Percentiles rank a stretch among this genome's conserved stretches.
These are phyloP conservation scores for Yamadazyma diospyri DNA, from an alignment of 1,139 yeast genomes.

Conservation along the genomic window DNA sequence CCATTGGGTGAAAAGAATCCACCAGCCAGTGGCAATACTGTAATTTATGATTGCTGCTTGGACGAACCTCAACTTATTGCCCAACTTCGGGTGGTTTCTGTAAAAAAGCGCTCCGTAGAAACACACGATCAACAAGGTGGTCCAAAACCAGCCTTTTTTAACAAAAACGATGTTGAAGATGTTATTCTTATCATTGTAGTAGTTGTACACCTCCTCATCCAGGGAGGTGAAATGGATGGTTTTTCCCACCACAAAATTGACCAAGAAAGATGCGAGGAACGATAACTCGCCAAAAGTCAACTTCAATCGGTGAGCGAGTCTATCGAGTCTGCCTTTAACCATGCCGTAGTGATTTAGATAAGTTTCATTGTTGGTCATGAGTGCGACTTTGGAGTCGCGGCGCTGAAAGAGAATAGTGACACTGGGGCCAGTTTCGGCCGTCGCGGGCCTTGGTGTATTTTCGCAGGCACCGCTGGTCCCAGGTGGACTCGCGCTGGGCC, in stretches of 20 bases:
- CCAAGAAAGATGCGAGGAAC: conserved; percentile 27
- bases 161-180: conserved; percentile 71
- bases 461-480: no score
- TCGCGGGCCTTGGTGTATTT: no score
- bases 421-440: no score
- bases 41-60: conserved; percentile 35
- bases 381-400: no score
- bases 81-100: conserved; percentile 12
- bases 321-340: conserved; percentile 7
- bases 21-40: conserved; percentile 62
- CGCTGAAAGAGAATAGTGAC: conserved; percentile 1
- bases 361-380: conserved; percentile 8
- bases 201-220: conserved; percentile 42
- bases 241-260: conserved; percentile 31
- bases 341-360: conserved; percentile 21
- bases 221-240: conserved; percentile 32
- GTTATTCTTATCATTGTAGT: conserved; percentile 62
- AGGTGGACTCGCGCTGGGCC: no score
- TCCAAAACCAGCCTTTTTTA: conserved; percentile 94
- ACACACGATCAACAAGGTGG: conserved; percentile 39
- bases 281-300: conserved; percentile 21
- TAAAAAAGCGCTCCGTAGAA: conserved; percentile 24
- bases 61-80: conserved; percentile 9
- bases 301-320: conserved; percentile 9
- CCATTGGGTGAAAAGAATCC: conserved; percentile 88